Percentiles rank a stretch among this genome's conserved stretches.
These are phyloP conservation scores for Chrysanthemum lavandulifolium DNA, from an alignment of 129 eudicot genomes.

Conservation along the genomic window DNA sequence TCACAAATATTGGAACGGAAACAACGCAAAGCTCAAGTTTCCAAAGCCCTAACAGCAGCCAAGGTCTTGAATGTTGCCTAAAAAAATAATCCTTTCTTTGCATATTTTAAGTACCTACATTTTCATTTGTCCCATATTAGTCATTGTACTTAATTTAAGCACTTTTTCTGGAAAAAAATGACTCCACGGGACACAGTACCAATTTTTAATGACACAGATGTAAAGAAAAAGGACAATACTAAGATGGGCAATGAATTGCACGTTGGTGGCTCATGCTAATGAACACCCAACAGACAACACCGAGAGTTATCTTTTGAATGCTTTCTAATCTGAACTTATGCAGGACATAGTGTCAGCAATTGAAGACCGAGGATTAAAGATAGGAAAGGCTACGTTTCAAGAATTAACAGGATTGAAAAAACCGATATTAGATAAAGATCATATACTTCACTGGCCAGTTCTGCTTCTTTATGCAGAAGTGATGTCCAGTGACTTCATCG, in stretches of 20 bases:
- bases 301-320: background rate
- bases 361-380: constrained; percentile 62
- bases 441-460: constrained; percentile 96
- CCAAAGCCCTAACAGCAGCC: constrained; percentile 56
- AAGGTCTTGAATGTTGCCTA: constrained; percentile 51
- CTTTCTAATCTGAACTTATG: constrained; percentile 21
- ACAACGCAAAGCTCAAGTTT: constrained; percentile 63
- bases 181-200: too few relatives aligned
- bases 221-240: too few relatives aligned
- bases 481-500: constrained; percentile 92
- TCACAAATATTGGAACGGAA: constrained; percentile 48
- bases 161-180: too few relatives aligned
- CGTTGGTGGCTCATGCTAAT: too few relatives aligned
- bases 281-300: too few relatives aligned
- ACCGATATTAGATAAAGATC: constrained; percentile 67
- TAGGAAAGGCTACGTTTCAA: constrained; percentile 76
- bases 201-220: too few relatives aligned
- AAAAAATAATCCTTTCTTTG: too few relatives aligned
- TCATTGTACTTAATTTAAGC: background rate
- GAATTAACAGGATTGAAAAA: constrained; percentile 80
- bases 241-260: too few relatives aligned
- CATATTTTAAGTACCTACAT: too few relatives aligned
- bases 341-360: constrained; percentile 75
- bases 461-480: constrained; percentile 89
- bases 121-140: background rate